Evolutionary conservation across 768 basidiomycete genomes (phyloP).

Genomic region (Lactarius tabidus): DNA sequence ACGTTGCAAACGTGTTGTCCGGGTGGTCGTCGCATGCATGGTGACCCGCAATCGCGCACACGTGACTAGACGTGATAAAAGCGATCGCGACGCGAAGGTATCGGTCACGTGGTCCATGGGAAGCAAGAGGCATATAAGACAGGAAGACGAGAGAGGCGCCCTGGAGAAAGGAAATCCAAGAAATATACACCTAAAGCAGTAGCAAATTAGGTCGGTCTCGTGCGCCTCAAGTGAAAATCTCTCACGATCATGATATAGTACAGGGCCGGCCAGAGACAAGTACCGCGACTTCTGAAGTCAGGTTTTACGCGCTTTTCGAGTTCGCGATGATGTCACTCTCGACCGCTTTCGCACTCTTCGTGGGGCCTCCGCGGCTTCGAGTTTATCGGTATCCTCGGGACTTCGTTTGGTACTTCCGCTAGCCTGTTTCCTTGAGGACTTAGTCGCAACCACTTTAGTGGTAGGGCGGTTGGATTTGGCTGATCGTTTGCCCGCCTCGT

Average conservation of each 20-base stretch:
- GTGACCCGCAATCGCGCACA: constrained; percentile 11
- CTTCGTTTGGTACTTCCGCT: background rate
- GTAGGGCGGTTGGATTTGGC: constrained; percentile 1
- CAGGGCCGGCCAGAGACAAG: constrained; percentile 4
- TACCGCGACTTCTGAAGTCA: background rate
- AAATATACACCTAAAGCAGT: constrained; percentile 11
- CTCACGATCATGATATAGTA: constrained; percentile 13
- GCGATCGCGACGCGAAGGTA: constrained; percentile 15
- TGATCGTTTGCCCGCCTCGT: constrained; percentile 3
- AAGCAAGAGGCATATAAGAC: background rate
- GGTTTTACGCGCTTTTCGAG: constrained; percentile 20
- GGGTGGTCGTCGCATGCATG: background rate
- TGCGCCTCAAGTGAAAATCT: background rate
- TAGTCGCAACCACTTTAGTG: background rate
- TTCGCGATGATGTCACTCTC: constrained; percentile 19
- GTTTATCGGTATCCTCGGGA: constrained; percentile 12
- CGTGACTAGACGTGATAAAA: constrained; percentile 17
- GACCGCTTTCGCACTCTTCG: constrained; percentile 19
- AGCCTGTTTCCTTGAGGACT: constrained; percentile 9
- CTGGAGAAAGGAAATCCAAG: background rate
- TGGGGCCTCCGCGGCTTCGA: constrained; percentile 3
- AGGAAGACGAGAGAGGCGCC: background rate
- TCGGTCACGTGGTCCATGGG: constrained; percentile 11
- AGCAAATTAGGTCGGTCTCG: background rate
- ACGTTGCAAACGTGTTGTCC: background rate